Evolutionary conservation across 768 basidiomycete species (phyloP), one percentile per base, ranked within the genome.

Genomic region (Favolaschia claudopus): DNA sequence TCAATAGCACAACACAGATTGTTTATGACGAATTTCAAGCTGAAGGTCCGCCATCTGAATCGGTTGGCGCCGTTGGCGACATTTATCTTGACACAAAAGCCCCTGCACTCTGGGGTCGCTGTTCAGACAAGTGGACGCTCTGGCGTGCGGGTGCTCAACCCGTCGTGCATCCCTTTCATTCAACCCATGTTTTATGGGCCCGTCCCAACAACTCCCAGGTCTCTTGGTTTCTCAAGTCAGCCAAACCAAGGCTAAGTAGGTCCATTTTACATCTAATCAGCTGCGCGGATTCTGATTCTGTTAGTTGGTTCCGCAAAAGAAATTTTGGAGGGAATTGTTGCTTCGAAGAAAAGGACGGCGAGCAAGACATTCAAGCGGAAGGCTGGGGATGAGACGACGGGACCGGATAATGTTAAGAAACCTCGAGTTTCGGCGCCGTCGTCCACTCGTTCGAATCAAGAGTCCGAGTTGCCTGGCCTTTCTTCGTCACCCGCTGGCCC

Each of bases 111-210:
- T 55, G 31, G 36, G 59, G 39, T 4, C 47, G 48, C 2, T 61
- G 40, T 15, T 7, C 19, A 9, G 46, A 19, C 13, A 53, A 53
- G 10, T 61, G 59, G 59, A 50, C 22, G 4, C 4, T 12, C 2
- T 61, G 59, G 59, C 59, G n/a, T n/a, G n/a, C 46, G 1, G 59
- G 59, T 2, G 42, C 59, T 7, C 27, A 43, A 9, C 34, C 53
- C 20, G 24, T 53, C 22, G 53, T 27, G 17, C 59, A 61, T 24
- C 59, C 59, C 1, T 8, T 17, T 7, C 24, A 34, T 3, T 47
- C 47, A n/a, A 40, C 24, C 17, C 31, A 20, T 13, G 19, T 55
- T 13, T 48, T 61, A 13, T 61, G 59, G 59, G 45, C 40, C 17
- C 54, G 53, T 28, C 32, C 31, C 7, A 15, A 0, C 9, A n/a